These are phyloP conservation scores for Solanum appendiculatum DNA, from an alignment of 257 asterid genomes.

Conservation along the genomic window DNA sequence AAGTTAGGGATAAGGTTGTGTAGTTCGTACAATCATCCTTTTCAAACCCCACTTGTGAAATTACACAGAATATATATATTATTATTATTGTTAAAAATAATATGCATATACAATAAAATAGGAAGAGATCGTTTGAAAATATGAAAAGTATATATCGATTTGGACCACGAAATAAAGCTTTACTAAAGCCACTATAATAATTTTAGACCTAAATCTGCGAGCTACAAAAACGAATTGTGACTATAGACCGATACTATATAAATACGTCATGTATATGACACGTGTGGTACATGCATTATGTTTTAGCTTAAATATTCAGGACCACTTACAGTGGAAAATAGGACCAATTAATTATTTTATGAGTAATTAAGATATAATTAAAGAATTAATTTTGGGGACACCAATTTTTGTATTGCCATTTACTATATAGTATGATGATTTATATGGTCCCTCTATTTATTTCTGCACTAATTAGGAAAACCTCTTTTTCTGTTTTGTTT, in stretches of 20 bases:
- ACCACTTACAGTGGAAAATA: background rate
- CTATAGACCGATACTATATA: background rate
- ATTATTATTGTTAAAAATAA: background rate
- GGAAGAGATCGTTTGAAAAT: background rate
- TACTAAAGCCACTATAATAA: background rate
- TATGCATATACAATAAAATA: background rate
- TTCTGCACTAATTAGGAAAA: background rate
- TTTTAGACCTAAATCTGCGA: background rate
- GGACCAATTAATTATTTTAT: background rate
- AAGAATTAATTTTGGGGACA: background rate
- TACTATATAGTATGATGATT: background rate
- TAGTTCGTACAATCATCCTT: background rate
- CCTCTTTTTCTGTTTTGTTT: background rate
- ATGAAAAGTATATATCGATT: background rate
- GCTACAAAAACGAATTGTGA: background rate
- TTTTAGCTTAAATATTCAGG: background rate
- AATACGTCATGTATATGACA: background rate
- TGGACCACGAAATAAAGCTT: background rate
- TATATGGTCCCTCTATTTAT: background rate
- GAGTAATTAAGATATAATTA: background rate
- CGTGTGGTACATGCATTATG: background rate
- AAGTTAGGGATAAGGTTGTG: rapidly evolving
- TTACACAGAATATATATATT: background rate
- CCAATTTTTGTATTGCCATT: background rate
- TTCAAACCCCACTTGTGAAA: background rate